Evolutionary conservation across 2,329 filamentous ascomycete species (phyloP).

Genomic region (Phyllosticta citrichinensis): DNA sequence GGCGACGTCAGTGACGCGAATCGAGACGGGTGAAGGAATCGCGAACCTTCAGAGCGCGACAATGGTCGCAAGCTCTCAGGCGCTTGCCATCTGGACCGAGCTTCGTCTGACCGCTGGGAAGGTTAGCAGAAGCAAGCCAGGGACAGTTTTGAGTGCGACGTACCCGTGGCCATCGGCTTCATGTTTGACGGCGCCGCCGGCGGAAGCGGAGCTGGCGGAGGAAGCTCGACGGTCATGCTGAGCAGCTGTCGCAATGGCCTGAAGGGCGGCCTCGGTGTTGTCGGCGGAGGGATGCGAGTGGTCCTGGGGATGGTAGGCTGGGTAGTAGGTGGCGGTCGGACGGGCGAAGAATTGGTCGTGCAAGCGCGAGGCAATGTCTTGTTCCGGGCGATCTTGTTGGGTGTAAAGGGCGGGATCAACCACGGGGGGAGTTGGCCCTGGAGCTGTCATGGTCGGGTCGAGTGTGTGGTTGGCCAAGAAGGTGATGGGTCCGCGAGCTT

Average conservation of each 20-base stretch:
- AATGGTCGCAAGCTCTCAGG: constrained; percentile 10
- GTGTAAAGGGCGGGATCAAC: constrained; percentile 5
- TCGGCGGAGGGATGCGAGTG: constrained; percentile 2
- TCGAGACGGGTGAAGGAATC: not conserved
- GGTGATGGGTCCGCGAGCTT: not conserved
- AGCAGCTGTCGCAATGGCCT: constrained; percentile 7
- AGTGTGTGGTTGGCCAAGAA: not conserved
- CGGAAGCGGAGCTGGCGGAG: constrained; percentile 6
- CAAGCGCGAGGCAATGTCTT: constrained; percentile 5
- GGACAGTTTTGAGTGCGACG: not conserved
- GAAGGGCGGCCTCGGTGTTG: constrained; percentile 3
- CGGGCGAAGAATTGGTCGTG: constrained; percentile 5
- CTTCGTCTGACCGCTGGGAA: constrained; percentile 4
- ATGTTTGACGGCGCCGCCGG: not conserved
- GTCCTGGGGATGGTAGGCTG: not conserved
- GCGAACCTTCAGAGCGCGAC: constrained; percentile 9
- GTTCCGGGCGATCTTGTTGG: constrained; percentile 3
- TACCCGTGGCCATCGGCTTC: not conserved
- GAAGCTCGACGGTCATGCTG: constrained; percentile 5
- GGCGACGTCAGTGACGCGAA: not conserved
- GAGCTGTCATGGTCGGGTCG: not conserved
- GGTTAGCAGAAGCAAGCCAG: not conserved
- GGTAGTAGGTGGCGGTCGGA: not conserved
- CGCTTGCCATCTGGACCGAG: constrained; percentile 10
- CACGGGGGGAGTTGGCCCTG: not conserved